Evolutionary conservation across 2,329 filamentous ascomycete species (phyloP), one percentile per base, ranked within the genome.

Genomic region (Huntiella savannae): DNA sequence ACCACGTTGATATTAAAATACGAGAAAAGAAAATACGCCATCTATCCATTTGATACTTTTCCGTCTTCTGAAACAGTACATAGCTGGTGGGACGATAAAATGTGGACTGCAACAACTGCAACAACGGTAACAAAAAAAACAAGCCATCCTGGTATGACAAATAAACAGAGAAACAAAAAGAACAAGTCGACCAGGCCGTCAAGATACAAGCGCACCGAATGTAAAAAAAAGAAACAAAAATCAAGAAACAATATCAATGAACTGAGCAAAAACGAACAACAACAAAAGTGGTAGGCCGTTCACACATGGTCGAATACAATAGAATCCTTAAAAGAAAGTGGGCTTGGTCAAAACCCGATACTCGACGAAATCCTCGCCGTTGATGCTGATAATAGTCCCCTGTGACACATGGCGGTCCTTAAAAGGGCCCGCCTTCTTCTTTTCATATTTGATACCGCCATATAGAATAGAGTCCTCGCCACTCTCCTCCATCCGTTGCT

Each of bases 361-460:
- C 56, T 79, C 75, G 33, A 79, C 73, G 50, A 75, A 79, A 51
- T 79, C 75, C 55, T 79, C 75, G 16, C 74, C 75, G 49, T 79
- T 73, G 49, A 79, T 79, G 41, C 63, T 76, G 53, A 79, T 68
- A 16, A 79, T 73, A 7, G 68, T 69, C 4, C 74, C 71, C 50
- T 73, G 67, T 40, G 71, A 75, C 28, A 76, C 73, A n/a, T 78
- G 66, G 55, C 77, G 76, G 17, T 74, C 75, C 51, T 68, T 63
- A 49, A 79, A 77, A 0, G 73, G 73, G 0, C 75, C 75, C 3
- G 60, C 74, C 32, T 65, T 58, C 59, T 76, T 77, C 46, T 73
- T 68, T 57, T 76, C 72, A 52, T 79, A 79, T 56, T 73, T 77
- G 55, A 77, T 60, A 17, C 73, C 74, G 19, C 65, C 64, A 53